Evolutionary conservation across 805 yeast species (phyloP).

Genomic region (Saturnispora quitensis): DNA sequence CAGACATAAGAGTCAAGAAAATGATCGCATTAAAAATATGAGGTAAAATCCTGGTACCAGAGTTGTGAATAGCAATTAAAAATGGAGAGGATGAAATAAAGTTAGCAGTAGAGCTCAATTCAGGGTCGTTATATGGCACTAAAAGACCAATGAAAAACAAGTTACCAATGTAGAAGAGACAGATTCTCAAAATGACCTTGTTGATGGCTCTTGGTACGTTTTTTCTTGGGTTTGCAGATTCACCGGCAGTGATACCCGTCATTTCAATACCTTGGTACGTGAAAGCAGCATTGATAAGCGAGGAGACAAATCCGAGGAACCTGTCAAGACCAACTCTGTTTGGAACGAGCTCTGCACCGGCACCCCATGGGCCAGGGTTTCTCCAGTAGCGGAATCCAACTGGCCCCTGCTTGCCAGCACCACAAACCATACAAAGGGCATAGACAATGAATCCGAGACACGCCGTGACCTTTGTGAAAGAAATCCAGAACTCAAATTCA

Average conservation of each 20-base stretch:
- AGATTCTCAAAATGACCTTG: slow-evolving; percentile 56
- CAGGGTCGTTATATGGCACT: slow-evolving; percentile 58
- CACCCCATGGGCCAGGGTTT: slow-evolving; percentile 61
- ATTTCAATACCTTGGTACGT: slow-evolving; percentile 73
- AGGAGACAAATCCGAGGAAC: slow-evolving; percentile 59
- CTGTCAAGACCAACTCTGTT: slow-evolving; percentile 40
- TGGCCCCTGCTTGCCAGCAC: slow-evolving; percentile 59
- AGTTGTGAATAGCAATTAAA: slow-evolving; percentile 57
- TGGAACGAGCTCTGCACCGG: slow-evolving; percentile 43
- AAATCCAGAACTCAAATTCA: slow-evolving; percentile 68
- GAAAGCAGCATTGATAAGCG: slow-evolving; percentile 62
- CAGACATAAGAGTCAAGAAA: slow-evolving; percentile 57
- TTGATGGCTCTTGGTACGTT: slow-evolving; percentile 63
- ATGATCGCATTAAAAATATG: slow-evolving; percentile 65
- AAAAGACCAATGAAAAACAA: slow-evolving; percentile 59
- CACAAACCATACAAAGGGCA: slow-evolving; percentile 62
- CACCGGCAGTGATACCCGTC: slow-evolving; percentile 68
- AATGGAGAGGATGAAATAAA: slow-evolving; percentile 57
- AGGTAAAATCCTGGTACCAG: slow-evolving; percentile 58
- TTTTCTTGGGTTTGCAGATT: slow-evolving; percentile 56
- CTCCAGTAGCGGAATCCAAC: slow-evolving; percentile 76
- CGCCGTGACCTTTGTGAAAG: slow-evolving; percentile 54
- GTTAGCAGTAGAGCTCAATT: slow-evolving; percentile 29
- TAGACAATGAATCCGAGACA: slow-evolving; percentile 59
- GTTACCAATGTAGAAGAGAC: slow-evolving; percentile 54